These are phyloP conservation scores for Kondoa malvinella DNA, from an alignment of 768 basidiomycete genomes.

Conservation along the genomic window DNA sequence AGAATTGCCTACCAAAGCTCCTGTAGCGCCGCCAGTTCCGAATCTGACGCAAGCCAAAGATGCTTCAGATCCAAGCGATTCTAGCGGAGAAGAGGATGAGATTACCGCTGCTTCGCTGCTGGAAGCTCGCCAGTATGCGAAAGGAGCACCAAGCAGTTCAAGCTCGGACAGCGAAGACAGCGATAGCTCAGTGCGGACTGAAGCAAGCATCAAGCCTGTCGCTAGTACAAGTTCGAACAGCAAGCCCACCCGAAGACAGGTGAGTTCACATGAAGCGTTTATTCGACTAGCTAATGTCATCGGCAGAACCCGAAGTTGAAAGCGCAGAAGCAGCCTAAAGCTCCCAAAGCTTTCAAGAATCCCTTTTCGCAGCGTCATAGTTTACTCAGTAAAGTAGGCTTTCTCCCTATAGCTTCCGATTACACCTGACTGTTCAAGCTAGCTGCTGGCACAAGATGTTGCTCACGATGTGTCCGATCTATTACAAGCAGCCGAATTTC, in stretches of 20 bases:
- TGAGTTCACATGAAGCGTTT: too few species aligned
- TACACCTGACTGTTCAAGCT: neutral
- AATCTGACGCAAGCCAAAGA: neutral
- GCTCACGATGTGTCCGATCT: slow-evolving; percentile 14
- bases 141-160: neutral
- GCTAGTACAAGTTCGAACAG: too few species aligned
- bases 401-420: neutral
- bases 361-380: neutral
- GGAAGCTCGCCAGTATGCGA: neutral
- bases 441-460: slow-evolving; percentile 14
- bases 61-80: neutral
- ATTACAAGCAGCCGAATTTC: slow-evolving; percentile 14
- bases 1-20: neutral
- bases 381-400: neutral
- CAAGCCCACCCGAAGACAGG: too few species aligned
- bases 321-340: neutral
- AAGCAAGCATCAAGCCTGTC: neutral
- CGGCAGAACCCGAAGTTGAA: neutral
- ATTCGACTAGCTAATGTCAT: neutral
- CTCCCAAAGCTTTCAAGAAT: neutral
- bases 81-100: neutral
- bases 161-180: neutral
- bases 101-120: neutral
- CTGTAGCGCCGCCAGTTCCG: neutral
- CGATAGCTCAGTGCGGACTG: neutral